Percentiles rank a stretch among this genome's conserved stretches.
phyloP scores from a whole-genome alignment of 2,329 filamentous ascomycete species.

The Fusarium foetens region DNA sequence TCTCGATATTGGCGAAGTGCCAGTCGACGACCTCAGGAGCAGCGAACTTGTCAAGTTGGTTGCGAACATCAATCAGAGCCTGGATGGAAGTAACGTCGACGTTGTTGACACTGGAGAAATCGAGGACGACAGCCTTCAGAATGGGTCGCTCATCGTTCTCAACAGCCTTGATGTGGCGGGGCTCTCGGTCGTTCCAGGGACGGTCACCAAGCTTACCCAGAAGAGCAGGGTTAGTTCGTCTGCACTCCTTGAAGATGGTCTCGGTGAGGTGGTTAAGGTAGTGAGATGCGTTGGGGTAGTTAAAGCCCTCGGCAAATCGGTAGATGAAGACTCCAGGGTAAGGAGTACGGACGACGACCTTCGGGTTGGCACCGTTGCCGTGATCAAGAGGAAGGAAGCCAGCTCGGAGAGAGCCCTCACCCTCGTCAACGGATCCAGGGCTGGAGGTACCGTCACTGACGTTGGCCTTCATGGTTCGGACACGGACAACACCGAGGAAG shows the following conservation, averaged over 20 bases:
- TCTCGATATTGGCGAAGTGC: slow-evolving; percentile 64
- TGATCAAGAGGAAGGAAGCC: slow-evolving; percentile 61
- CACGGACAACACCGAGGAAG: slow-evolving; percentile 80
- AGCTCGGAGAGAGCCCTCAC: slow-evolving; percentile 52
- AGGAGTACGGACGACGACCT: slow-evolving; percentile 56
- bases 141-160: slow-evolving; percentile 56
- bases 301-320: slow-evolving; percentile 65
- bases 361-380: slow-evolving; percentile 62
- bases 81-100: slow-evolving; percentile 67
- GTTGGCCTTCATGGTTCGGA: slow-evolving; percentile 86
- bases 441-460: slow-evolving; percentile 63
- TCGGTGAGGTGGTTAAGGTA: slow-evolving; percentile 62
- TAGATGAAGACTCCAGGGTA: slow-evolving; percentile 67
- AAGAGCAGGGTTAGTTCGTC: slow-evolving; percentile 55
- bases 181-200: slow-evolving; percentile 67
- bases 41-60: slow-evolving; percentile 63
- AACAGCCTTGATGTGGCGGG: slow-evolving; percentile 48
- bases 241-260: slow-evolving; percentile 57
- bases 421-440: slow-evolving; percentile 56
- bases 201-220: slow-evolving; percentile 63
- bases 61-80: slow-evolving; percentile 63
- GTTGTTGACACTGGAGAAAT: slow-evolving; percentile 65
- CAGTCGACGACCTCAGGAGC: slow-evolving; percentile 57
- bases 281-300: slow-evolving; percentile 64
- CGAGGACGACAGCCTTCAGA: slow-evolving; percentile 65